These are phyloP conservation scores for Hyphopichia wangnamkhiaoensis DNA, from an alignment of 1,139 yeast species.

Conservation along the genomic window DNA sequence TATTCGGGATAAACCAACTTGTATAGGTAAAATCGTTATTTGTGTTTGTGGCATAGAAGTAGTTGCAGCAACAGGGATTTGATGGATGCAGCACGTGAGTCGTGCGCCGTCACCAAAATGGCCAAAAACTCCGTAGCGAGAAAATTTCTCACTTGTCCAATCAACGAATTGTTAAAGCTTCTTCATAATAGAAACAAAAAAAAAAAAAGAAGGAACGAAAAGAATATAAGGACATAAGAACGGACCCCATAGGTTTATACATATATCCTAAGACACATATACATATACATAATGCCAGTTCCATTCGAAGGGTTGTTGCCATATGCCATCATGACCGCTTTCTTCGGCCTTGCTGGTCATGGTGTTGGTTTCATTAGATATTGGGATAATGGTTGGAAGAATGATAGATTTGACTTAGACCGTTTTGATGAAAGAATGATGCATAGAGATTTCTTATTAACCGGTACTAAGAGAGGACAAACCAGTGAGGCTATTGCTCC, in stretches of 20 bases:
- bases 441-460: conserved; percentile 73
- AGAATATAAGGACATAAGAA: conserved; percentile 5
- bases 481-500: conserved; percentile 70
- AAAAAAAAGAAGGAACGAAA: conserved; percentile 6
- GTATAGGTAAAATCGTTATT: too few relatives aligned
- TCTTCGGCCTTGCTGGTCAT: conserved; percentile 52
- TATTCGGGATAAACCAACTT: too few relatives aligned
- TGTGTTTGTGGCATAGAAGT: too few relatives aligned
- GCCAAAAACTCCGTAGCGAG: too few relatives aligned
- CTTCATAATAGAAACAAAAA: neutral
- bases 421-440: conserved; percentile 53
- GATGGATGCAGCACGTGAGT: too few relatives aligned
- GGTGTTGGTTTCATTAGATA: conserved; percentile 49
- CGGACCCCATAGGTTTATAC: conserved; percentile 1
- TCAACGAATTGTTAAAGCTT: conserved; percentile 10
- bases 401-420: conserved; percentile 49
- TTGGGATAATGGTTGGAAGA: conserved; percentile 56
- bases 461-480: conserved; percentile 75
- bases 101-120: too few relatives aligned
- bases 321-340: conserved; percentile 49
- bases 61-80: too few relatives aligned
- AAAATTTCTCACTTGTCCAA: conserved; percentile 9
- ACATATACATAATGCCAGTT: conserved; percentile 37
- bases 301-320: conserved; percentile 55
- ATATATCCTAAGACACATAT: conserved; percentile 1